Evolutionary conservation across 768 basidiomycete genomes (phyloP), one percentile per base, ranked within the genome.

Genomic region (Termitomyces sp.): DNA sequence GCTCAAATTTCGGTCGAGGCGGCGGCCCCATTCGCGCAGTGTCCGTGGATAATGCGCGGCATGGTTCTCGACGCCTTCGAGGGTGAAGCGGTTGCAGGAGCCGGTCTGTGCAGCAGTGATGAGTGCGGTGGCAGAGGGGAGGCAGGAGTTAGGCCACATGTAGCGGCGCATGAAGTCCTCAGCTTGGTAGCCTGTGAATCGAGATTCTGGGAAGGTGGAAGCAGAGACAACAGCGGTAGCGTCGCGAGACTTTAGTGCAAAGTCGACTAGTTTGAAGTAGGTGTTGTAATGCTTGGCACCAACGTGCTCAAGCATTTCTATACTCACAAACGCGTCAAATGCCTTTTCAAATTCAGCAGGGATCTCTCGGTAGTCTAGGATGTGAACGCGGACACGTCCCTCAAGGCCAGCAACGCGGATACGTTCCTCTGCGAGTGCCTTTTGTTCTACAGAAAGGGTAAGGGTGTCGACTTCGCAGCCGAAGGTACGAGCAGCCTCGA

Each of bases 331-430:
- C 7, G 87, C 80, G 63, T 92, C 88, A 60, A 90, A 92, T 10
- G 85, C 78, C 58, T 88, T 85, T 70, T 89, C 84, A 66, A 88
- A 96, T 50, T 87, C 80, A n/a, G 82, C 70, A 12, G 88, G 87
- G 24, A 92, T 87, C 59, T 91, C 90, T 40, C 93, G 83, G 68
- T 96, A 97, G 67, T 96, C 93, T 73, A 94, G 79, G 42, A 96
- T 76, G 68, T 95, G 92, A 8, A 96, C 90, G 5, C 87, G 85
- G 62, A 96, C 83, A 52, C 79, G 78, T 49, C 77, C 77, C 59
- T 84, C 74, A 34, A 90, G 74, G 41, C 90, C 90, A 3, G 88
- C 89, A 17, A 71, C 82, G 55, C 71, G 78, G 66, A 95, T 81
- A 48, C 93, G 82, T 65, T 91, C 89, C 64, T 94, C 92, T 14